Evolutionary conservation across 331 rosid species (phyloP).

Genomic region (Prunus yedoensis): DNA sequence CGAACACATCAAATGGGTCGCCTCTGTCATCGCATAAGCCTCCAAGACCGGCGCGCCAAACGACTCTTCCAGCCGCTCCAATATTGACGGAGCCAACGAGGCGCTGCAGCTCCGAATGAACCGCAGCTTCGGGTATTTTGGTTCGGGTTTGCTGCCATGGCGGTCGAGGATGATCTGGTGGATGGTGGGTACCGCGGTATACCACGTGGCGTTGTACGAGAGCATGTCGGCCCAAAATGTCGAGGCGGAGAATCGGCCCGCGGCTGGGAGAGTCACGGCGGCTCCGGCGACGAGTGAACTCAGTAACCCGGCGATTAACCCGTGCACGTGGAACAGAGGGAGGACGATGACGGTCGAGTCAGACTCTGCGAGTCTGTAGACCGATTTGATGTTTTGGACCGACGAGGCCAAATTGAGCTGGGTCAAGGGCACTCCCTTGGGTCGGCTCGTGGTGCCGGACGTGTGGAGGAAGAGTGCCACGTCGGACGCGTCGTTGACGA

Average conservation of each 20-base stretch:
- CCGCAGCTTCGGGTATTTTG: conserved; percentile 41
- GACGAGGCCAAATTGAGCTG: conserved; percentile 53
- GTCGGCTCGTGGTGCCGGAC: conserved; percentile 56
- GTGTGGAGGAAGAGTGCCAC: conserved; percentile 57
- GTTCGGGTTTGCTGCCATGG: conserved; percentile 39
- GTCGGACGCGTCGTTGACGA: conserved; percentile 40
- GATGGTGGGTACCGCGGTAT: conserved; percentile 55
- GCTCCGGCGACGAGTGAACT: conserved; percentile 40
- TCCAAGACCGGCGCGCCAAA: conserved; percentile 52
- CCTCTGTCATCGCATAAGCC: conserved; percentile 58
- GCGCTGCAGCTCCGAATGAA: conserved; percentile 56
- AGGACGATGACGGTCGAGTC: conserved; percentile 52
- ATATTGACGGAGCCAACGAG: conserved; percentile 43
- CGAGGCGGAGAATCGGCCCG: conserved; percentile 51
- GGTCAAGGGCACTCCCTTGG: conserved; percentile 49
- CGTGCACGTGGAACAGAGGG: conserved; percentile 55
- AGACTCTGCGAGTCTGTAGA: conserved; percentile 38
- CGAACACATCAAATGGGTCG: conserved; percentile 48
- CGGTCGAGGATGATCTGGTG: conserved; percentile 56
- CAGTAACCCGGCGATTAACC: conserved; percentile 42
- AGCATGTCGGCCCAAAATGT: conserved; percentile 52
- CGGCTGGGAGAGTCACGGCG: conserved; percentile 39
- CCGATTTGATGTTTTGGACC: conserved; percentile 46
- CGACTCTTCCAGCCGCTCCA: conserved; percentile 37
- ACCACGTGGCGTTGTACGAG: conserved; percentile 45